These are phyloP conservation scores for Themeda triandra DNA, from an alignment of 176 grass and related monocot genomes.

Conservation along the genomic window DNA sequence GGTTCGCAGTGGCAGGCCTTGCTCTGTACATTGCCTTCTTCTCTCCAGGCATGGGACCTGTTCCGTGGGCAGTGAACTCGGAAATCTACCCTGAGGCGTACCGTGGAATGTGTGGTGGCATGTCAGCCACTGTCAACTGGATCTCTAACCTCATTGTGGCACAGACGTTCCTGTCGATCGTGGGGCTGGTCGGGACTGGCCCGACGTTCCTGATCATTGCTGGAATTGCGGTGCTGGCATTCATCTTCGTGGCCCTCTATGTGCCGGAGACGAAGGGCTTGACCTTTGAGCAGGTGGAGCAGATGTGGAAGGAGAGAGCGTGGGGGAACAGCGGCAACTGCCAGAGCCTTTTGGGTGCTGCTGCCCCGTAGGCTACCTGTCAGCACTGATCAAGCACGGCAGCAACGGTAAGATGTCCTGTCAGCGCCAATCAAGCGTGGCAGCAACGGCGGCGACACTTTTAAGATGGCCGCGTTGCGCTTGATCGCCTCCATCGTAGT, in stretches of 20 bases:
- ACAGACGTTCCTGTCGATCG: conserved; percentile 72
- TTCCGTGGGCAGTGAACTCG: conserved; percentile 91
- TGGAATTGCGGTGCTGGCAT: conserved; percentile 53
- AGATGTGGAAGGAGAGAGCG: conserved; percentile 74
- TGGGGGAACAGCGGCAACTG: conserved; percentile 32
- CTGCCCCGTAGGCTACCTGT: conserved; percentile 13
- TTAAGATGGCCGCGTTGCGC: conserved; percentile 1
- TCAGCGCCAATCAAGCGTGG: neutral
- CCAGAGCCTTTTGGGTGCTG: conserved; percentile 40
- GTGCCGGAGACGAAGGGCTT: conserved; percentile 91
- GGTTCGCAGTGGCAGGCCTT: conserved; percentile 64
- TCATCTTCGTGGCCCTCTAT: conserved; percentile 63
- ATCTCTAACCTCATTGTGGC: conserved; percentile 85
- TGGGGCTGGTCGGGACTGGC: conserved; percentile 61
- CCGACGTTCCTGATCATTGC: conserved; percentile 78
- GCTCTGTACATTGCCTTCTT: conserved; percentile 77
- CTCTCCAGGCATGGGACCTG: conserved; percentile 89
- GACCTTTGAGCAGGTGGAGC: conserved; percentile 80
- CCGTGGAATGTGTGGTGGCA: conserved; percentile 79
- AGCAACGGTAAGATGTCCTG: neutral
- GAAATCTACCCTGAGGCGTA: conserved; percentile 91
- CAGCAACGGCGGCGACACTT: neutral
- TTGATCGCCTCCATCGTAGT: neutral
- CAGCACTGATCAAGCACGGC: neutral
- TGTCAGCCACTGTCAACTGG: conserved; percentile 97